A percentile compares a stretch with the other conserved stretches of the same genome.
phyloP scores from a whole-genome alignment of 2,329 filamentous ascomycete genomes.

The Alternaria rosae region DNA sequence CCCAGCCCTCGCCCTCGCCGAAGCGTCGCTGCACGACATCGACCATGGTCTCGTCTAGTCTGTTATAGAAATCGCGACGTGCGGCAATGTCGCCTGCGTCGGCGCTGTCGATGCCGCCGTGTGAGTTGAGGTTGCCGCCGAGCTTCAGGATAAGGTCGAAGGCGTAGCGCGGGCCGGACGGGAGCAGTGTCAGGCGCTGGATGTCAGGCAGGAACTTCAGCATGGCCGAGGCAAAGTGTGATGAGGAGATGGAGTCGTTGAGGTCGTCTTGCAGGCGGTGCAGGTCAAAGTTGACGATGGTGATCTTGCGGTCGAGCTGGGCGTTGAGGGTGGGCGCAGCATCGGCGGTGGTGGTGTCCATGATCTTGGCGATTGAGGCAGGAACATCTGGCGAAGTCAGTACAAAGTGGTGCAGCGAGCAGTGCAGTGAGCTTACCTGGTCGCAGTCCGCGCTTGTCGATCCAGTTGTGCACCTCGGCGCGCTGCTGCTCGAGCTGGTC shows the following conservation, averaged over 20 bases:
- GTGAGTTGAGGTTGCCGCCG: slow-evolving; percentile 63
- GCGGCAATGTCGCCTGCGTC: slow-evolving; percentile 58
- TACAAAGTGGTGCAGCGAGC: background rate
- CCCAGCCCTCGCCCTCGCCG: slow-evolving; percentile 61
- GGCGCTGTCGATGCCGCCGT: slow-evolving; percentile 60
- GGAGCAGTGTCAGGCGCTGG: slow-evolving; percentile 57
- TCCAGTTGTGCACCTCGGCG: slow-evolving; percentile 62
- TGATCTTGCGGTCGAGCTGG: slow-evolving; percentile 66
- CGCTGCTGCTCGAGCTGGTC: slow-evolving; percentile 61
- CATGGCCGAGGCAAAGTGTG: slow-evolving; percentile 63
- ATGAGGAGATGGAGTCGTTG: slow-evolving; percentile 61
- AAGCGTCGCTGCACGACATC: slow-evolving; percentile 61
- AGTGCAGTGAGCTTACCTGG: slow-evolving; percentile 52
- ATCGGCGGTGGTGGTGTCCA: slow-evolving; percentile 59
- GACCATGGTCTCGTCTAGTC: slow-evolving; percentile 60
- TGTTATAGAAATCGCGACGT: slow-evolving; percentile 59
- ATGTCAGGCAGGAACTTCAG: slow-evolving; percentile 64
- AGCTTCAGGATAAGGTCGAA: slow-evolving; percentile 64
- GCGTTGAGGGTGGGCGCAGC: slow-evolving; percentile 61
- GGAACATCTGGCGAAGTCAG: slow-evolving; percentile 57
- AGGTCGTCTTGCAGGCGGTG: slow-evolving; percentile 64
- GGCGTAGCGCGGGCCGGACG: slow-evolving; percentile 57
- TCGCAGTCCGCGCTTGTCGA: slow-evolving; percentile 62
- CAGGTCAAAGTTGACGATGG: slow-evolving; percentile 64
- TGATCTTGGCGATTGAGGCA: slow-evolving; percentile 59